These are phyloP conservation scores for Epicoccum sorghinum DNA, from an alignment of 2,329 filamentous ascomycete genomes.

Conservation along the genomic window DNA sequence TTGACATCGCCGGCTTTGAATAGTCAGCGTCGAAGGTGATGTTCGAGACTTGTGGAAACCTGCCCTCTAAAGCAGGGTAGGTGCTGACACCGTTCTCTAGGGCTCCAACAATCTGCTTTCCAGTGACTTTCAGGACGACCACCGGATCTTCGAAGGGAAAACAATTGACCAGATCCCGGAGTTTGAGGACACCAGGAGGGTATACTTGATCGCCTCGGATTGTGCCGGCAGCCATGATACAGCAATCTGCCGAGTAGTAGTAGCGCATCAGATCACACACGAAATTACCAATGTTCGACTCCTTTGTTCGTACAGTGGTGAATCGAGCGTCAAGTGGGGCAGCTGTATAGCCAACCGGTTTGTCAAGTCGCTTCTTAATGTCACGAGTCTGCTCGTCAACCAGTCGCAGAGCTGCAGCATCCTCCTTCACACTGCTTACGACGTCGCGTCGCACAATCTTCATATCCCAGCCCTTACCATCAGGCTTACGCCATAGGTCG, in stretches of 20 bases:
- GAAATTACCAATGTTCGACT: slow-evolving; percentile 89
- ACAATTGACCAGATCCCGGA: slow-evolving; percentile 85
- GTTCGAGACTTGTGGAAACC: slow-evolving; percentile 87
- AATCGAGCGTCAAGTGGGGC: slow-evolving; percentile 86
- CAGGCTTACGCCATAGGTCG: slow-evolving; percentile 68
- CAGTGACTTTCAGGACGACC: slow-evolving; percentile 74
- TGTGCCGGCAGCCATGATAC: slow-evolving; percentile 25
- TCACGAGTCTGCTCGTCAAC: slow-evolving; percentile 73
- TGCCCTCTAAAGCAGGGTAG: slow-evolving; percentile 81
- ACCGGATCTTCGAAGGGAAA: slow-evolving; percentile 94
- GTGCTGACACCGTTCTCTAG: slow-evolving; percentile 82
- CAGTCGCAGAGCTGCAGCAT: slow-evolving; percentile 65
- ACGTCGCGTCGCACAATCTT: slow-evolving; percentile 78
- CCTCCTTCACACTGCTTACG: slow-evolving; percentile 69
- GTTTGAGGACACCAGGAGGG: slow-evolving; percentile 74
- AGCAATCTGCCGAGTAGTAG: slow-evolving; percentile 80
- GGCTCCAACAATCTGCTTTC: slow-evolving; percentile 76
- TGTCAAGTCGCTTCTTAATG: slow-evolving; percentile 77
- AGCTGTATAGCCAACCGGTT: slow-evolving; percentile 79
- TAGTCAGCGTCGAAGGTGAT: slow-evolving; percentile 78
- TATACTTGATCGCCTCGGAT: slow-evolving; percentile 74
- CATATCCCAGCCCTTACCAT: slow-evolving; percentile 72
- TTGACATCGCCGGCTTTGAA: slow-evolving; percentile 62
- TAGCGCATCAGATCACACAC: slow-evolving; percentile 89
- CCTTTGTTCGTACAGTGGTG: slow-evolving; percentile 74